These are phyloP conservation scores for Arthrobotrys sinensis DNA, from an alignment of 2,329 filamentous ascomycete genomes.

Conservation along the genomic window DNA sequence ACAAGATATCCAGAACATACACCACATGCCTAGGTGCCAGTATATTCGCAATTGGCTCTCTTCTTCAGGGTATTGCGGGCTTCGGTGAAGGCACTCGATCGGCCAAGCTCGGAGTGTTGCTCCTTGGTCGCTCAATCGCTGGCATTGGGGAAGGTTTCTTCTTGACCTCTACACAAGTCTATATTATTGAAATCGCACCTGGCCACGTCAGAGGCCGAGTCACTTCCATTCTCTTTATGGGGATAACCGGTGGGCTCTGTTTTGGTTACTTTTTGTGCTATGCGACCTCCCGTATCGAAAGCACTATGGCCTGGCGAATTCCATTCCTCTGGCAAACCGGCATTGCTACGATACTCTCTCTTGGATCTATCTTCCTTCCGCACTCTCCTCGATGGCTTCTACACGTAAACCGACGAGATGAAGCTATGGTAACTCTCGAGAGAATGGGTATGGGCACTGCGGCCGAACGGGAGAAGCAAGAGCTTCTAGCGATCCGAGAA, in stretches of 20 bases:
- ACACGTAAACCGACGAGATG: conserved; percentile 67
- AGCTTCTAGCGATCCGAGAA: conserved; percentile 67
- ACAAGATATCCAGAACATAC: conserved; percentile 71
- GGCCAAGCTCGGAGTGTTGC: conserved; percentile 70
- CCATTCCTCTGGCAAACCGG: conserved; percentile 72
- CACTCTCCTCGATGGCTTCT: conserved; percentile 75
- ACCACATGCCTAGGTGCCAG: conserved; percentile 71
- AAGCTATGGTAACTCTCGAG: conserved; percentile 68
- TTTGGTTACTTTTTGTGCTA: conserved; percentile 76
- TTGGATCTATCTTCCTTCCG: conserved; percentile 69
- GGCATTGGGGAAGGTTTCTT: conserved; percentile 75
- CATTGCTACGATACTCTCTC: conserved; percentile 68
- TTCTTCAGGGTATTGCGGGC: conserved; percentile 71
- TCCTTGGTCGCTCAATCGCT: conserved; percentile 73
- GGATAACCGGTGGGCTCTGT: conserved; percentile 71
- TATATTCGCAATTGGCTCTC: conserved; percentile 72
- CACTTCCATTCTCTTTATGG: conserved; percentile 72
- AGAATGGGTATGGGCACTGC: conserved; percentile 69
- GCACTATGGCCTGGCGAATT: conserved; percentile 73
- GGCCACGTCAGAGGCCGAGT: conserved; percentile 71
- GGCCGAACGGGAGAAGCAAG: conserved; percentile 70
- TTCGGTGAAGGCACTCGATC: conserved; percentile 62
- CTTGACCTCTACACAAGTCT: conserved; percentile 73
- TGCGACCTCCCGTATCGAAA: conserved; percentile 70
- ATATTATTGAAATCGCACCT: conserved; percentile 76